phyloP scores from a whole-genome alignment of 2,329 filamentous ascomycete genomes.

The Colletotrichum truncatum region DNA sequence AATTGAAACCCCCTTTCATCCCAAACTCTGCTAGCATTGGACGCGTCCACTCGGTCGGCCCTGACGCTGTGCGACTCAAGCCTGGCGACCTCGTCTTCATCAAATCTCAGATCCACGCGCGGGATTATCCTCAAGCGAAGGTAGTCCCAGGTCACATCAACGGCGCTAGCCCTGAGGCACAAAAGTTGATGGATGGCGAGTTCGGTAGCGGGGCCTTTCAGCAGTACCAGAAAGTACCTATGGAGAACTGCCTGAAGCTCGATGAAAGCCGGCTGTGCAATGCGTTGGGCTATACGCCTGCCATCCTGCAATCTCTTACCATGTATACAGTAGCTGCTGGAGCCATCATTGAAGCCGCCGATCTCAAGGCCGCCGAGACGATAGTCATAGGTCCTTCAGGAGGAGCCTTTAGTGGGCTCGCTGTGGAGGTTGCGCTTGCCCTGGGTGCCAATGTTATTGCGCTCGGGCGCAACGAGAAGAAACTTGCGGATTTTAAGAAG shows the following conservation, averaged over 20 bases:
- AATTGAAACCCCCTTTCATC: constrained; percentile 37
- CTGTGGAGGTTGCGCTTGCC: constrained; percentile 55
- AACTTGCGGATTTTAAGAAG: background rate
- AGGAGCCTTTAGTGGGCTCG: constrained; percentile 57
- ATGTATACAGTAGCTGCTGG: constrained; percentile 52
- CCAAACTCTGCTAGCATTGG: constrained; percentile 44
- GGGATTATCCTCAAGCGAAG: constrained; percentile 39
- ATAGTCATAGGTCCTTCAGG: constrained; percentile 60
- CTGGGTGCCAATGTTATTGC: constrained; percentile 63
- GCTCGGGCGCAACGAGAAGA: constrained; percentile 50
- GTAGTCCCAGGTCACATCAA: constrained; percentile 40
- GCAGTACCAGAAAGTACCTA: constrained; percentile 39
- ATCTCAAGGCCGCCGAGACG: constrained; percentile 54
- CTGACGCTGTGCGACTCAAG: constrained; percentile 41
- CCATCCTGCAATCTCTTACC: constrained; percentile 49
- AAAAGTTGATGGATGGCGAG: constrained; percentile 42
- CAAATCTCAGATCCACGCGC: constrained; percentile 38
- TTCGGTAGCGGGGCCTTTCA: too few relatives aligned
- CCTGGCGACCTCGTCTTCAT: constrained; percentile 45
- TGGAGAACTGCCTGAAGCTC: constrained; percentile 44
- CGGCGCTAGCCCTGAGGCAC: constrained; percentile 37
- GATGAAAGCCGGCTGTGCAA: constrained; percentile 37
- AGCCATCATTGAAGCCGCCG: constrained; percentile 48
- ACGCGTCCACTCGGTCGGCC: constrained; percentile 43
- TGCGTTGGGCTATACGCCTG: constrained; percentile 48